phyloP scores from a whole-genome alignment of 768 basidiomycete genomes.

The Agaricus subrufescens region DNA sequence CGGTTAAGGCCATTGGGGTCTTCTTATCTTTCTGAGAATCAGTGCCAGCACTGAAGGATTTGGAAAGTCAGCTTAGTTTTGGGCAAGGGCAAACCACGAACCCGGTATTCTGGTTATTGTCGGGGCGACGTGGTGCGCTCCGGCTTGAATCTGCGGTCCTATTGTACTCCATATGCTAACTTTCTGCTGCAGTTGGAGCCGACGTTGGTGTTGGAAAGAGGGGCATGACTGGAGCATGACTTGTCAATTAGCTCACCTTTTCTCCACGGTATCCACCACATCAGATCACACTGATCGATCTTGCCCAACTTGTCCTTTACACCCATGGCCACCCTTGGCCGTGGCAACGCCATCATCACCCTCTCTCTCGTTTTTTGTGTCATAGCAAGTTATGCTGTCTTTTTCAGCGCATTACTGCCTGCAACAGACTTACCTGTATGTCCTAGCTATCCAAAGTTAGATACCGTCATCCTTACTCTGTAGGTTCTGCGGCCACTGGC shows the following conservation, averaged over 20 bases:
- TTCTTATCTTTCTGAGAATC: not conserved
- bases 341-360: conserved; percentile 44
- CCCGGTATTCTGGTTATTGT: conserved; percentile 10
- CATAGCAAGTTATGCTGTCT: conserved; percentile 54
- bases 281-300: conserved; percentile 2
- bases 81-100: not conserved
- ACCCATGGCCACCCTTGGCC: conserved; percentile 15
- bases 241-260: not conserved
- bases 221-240: not conserved
- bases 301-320: conserved; percentile 5
- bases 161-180: not conserved
- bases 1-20: not conserved
- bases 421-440: conserved; percentile 46
- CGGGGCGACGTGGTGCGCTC: conserved; percentile 10
- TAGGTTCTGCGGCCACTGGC: conserved; percentile 65
- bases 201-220: conserved; percentile 1
- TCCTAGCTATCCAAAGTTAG: conserved; percentile 5
- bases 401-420: conserved; percentile 64
- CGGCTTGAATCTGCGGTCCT: conserved; percentile 5
- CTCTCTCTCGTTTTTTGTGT: conserved; percentile 49
- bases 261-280: conserved; percentile 10
- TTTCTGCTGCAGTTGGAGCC: not conserved
- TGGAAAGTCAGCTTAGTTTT: not conserved
- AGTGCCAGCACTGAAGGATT: not conserved
- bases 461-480: not conserved